A percentile compares a stretch with the other conserved stretches of the same genome.
Evolutionary conservation across 116 monocot species (phyloP).

Genomic region (Zostera marina): DNA sequence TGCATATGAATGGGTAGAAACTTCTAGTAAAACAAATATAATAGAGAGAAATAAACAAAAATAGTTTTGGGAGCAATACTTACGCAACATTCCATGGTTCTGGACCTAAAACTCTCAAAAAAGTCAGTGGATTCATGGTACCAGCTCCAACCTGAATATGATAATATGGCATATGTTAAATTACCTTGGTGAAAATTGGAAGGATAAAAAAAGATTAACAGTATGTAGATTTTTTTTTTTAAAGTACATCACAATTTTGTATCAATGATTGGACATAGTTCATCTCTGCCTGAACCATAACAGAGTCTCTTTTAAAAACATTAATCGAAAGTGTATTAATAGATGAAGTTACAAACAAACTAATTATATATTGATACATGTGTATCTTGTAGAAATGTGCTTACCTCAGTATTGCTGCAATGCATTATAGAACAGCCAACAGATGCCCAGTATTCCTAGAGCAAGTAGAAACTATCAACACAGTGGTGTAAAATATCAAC

Average conservation of each 20-base stretch:
- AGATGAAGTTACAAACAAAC: neutral
- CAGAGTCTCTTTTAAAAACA: neutral
- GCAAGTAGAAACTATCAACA: constrained; percentile 5
- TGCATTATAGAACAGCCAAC: constrained; percentile 94
- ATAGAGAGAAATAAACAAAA: neutral
- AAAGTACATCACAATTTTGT: too few relatives aligned
- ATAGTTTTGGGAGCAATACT: constrained; percentile 11
- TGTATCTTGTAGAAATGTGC: too few relatives aligned
- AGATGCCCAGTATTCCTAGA: constrained; percentile 94
- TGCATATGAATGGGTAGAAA: neutral
- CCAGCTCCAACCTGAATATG: constrained; percentile 84
- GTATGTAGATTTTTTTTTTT: neutral
- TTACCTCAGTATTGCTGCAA: constrained; percentile 94
- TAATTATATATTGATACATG: neutral
- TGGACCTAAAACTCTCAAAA: constrained; percentile 84
- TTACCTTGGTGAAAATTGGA: neutral
- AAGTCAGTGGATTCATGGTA: constrained; percentile 95
- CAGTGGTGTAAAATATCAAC: neutral
- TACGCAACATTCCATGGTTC: constrained; percentile 99
- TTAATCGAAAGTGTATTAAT: neutral
- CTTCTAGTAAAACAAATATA: neutral
- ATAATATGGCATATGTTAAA: neutral
- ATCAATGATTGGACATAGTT: too few relatives aligned
- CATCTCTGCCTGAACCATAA: too few relatives aligned
- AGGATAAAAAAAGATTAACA: neutral